Conservation (phyloP, 2,329 filamentous ascomycete species). For the Myriangium duriaei region DNA sequence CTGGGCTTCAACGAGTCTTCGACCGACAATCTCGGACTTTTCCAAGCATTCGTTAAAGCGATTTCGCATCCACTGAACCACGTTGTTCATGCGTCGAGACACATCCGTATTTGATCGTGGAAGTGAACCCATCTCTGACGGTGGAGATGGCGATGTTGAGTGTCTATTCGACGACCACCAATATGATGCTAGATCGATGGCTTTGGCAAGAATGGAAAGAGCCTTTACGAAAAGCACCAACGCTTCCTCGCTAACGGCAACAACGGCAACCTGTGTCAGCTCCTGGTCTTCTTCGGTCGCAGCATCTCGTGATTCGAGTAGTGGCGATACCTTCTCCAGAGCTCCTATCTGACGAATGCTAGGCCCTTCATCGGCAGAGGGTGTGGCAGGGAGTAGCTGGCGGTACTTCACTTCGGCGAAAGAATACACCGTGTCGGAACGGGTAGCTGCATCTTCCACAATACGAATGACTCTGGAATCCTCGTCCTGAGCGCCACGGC, state of each 20-base stretch:
- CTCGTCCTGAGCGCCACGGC: slow-evolving; percentile 52
- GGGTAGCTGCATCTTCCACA: slow-evolving; percentile 83
- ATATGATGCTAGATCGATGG: slow-evolving; percentile 84
- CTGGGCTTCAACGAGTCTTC: slow-evolving; percentile 78
- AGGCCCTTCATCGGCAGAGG: slow-evolving; percentile 60
- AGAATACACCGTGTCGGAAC: slow-evolving; percentile 91
- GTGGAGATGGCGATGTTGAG: slow-evolving; percentile 4
- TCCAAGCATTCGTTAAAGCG: slow-evolving; percentile 96
- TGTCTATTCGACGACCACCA: slow-evolving; percentile 53
- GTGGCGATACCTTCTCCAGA: slow-evolving; percentile 34
- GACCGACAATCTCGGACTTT: slow-evolving; percentile 87
- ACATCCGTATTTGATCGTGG: slow-evolving; percentile 19
- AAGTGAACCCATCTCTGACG: slow-evolving; percentile 17
- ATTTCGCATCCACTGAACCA: slow-evolving; percentile 87
- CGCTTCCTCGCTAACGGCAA: slow-evolving; percentile 84
- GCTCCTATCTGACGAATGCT: slow-evolving; percentile 45
- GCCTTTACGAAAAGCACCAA: slow-evolving; percentile 94
- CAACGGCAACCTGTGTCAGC: slow-evolving; percentile 72
- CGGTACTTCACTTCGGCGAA: slow-evolving; percentile 99
- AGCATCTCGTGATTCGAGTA: slow-evolving; percentile 27
- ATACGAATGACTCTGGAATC: slow-evolving; percentile 65
- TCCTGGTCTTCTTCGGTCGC: slow-evolving; percentile 55
- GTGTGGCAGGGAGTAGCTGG: slow-evolving; percentile 80
- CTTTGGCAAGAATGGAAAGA: slow-evolving; percentile 75
- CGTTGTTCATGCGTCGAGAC: slow-evolving; percentile 68